Evolutionary conservation across 306 rosid species (phyloP), one percentile per base, ranked within the genome.

Genomic region (Senna siamea): DNA sequence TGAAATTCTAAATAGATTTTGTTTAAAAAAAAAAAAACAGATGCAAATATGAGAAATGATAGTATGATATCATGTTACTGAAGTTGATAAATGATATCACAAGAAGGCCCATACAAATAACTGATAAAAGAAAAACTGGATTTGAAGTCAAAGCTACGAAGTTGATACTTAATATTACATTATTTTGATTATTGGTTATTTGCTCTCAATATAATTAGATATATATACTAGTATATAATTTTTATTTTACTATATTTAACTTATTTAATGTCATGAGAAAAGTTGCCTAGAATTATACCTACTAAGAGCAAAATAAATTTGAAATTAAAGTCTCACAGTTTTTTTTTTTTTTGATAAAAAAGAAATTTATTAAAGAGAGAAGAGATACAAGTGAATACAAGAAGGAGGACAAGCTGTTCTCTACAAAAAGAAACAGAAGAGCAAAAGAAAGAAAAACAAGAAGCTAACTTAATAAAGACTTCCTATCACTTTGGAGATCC

Each of bases 51-150:
- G 41, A 28, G 6, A 47, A 4, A 47, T 47, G n/a, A 34, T 17
- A 40, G 47, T 2, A 15, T 15, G 12, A 44, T n/a, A 30, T 47
- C 23, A 74, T 6, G 60, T 69, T 13, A 69, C 34, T 48, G 17
- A 66, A 56, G 78, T 57, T 17, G 63, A 58, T 67, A 75, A 69
- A 57, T 34, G 22, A 37, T n/a, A 51, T 37, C 19, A 40, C n/a
- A 67, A 40, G 22, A 51, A 20, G 44, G 0, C 44, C n/a, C 3
- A 44, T 44, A 12, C 5, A 59, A n/a, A 37, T 38, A 76, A 58
- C 22, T 69, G 19, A 69, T 11, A 28, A 32, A 81, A 11, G 35
- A 28, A 43, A 65, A 80, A 26, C 56, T 10, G 13, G 37, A 37
- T 40, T 28, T 48, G 55, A 51, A 40, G 66, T 50, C 60, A 55